A percentile compares a stretch with the other conserved stretches of the same genome.
Evolutionary conservation across 495 filamentous ascomycete genomes (phyloP).

Genomic region (Cercophora scortea): DNA sequence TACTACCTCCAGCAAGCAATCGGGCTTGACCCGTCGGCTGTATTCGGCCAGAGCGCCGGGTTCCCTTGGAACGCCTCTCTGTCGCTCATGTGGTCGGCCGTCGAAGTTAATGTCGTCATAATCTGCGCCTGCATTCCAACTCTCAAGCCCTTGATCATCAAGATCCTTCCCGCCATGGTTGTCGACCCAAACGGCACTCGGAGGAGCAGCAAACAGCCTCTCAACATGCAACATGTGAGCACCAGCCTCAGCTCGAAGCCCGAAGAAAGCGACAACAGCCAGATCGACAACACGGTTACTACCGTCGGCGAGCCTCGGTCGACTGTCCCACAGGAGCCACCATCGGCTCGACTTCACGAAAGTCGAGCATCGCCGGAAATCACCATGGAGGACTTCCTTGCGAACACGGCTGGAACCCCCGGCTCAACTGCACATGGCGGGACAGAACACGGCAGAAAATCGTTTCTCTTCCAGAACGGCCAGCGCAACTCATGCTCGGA

Average conservation of each 20-base stretch:
- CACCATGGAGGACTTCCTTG: not conserved
- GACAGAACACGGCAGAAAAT: not conserved
- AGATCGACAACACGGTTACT: not conserved
- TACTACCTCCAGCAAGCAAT: conserved; percentile 78
- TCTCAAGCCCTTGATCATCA: conserved; percentile 75
- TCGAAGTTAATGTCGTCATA: conserved; percentile 86
- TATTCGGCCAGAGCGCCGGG: conserved; percentile 28
- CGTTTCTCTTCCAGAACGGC: not conserved
- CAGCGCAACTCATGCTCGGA: not conserved
- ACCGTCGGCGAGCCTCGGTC: not conserved
- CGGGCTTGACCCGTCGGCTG: conserved; percentile 17
- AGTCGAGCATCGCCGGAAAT: not conserved
- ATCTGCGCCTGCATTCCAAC: conserved; percentile 84
- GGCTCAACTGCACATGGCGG: not conserved
- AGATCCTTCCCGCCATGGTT: conserved; percentile 66
- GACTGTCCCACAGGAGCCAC: not conserved
- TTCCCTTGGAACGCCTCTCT: conserved; percentile 68
- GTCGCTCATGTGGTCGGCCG: conserved; percentile 86
- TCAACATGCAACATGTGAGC: not conserved
- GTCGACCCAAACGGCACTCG: conserved; percentile 33
- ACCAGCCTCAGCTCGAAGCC: not conserved
- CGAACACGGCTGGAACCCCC: not conserved
- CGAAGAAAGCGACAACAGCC: not conserved
- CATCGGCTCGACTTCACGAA: not conserved
- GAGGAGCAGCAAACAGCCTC: conserved; percentile 6